Base-by-base conservation (phyloP, 2,329 filamentous ascomycete species). In the Sarocladium kiliense region DNA sequence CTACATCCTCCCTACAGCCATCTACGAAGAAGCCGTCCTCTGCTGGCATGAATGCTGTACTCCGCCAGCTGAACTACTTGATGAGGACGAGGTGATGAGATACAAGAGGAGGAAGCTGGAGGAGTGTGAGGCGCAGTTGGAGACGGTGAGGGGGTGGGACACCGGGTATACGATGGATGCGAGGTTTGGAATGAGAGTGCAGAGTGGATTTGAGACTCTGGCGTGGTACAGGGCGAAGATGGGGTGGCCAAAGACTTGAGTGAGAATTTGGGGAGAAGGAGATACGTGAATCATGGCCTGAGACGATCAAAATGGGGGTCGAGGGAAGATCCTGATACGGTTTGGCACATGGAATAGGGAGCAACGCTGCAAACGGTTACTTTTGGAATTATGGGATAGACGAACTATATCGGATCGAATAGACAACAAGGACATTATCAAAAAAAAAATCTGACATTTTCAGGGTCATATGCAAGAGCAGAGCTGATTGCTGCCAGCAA, bases 1-100 rank as follows among this genome's bases (percentile, higher is more conserved):
- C 63, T 92, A 88, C 74, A 77, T 84, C 10, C 75, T 81, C 6
- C 89, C 93, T 0, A 83, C 86, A 1, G 91, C 88, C 1, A 79
- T 90, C 61, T 97, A 97, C 69, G 94, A 99, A 71, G 83, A 94
- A 75, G 91, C 85, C 0, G 90, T 88, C 7, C 83, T 89, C 55
- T 75, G 86, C 1, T 99, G 93, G 92, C 78, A 81, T 56, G 87
- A 93, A 63, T 78, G 76, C 54, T 78, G 74, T 61, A 66, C 71
- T 27, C 69, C 74, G 2, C 68, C 70, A 0, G 59, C 61, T 0
- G 68, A 66, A 4, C 69, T 74, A 2, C 67, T 69, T 1, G 41
- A 57, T 0, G 64, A 70, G 19, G 67, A 70, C 18, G 37, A 30
- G 25, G 21, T 36, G 32, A 18, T 23, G 21, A 21, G 0, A 68